phyloP scores from a whole-genome alignment of 2,329 filamentous ascomycete genomes.

The Gyromitra esculenta region DNA sequence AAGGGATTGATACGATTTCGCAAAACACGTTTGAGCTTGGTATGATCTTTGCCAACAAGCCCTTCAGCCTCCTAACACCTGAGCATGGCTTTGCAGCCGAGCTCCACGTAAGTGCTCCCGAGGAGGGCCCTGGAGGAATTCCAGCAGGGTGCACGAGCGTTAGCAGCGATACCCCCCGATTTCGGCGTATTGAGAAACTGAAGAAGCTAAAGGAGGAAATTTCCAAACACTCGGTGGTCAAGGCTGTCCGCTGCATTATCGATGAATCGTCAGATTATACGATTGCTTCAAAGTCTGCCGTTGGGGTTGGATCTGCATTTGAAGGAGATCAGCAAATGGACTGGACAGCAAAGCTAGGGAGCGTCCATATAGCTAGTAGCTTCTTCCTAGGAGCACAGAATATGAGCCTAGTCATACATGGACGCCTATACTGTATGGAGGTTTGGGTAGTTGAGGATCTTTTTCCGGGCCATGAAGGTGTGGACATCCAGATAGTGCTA shows the following conservation, averaged over 20 bases:
- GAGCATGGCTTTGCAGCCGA: slow-evolving; percentile 21
- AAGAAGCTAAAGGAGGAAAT: neutral
- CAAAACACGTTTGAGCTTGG: neutral
- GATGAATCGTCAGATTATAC: slow-evolving; percentile 10
- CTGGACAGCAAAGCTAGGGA: neutral
- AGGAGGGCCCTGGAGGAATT: neutral
- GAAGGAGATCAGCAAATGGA: neutral
- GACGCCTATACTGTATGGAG: neutral
- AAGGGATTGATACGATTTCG: neutral
- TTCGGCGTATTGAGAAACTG: neutral
- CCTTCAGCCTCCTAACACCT: slow-evolving; percentile 12
- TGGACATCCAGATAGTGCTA: slow-evolving; percentile 24
- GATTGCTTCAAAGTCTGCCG: neutral
- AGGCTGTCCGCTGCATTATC: slow-evolving; percentile 24
- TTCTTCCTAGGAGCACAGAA: neutral
- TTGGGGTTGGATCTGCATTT: neutral
- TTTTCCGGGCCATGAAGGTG: slow-evolving; percentile 13
- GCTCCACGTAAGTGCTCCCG: neutral
- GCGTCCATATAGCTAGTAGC: neutral
- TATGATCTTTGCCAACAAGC: slow-evolving; percentile 22
- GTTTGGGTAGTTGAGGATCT: slow-evolving; percentile 21
- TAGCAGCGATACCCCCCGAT: neutral
- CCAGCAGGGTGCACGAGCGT: neutral
- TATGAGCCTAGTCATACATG: slow-evolving; percentile 16
- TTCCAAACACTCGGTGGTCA: neutral